Base-by-base conservation (phyloP, 2,329 filamentous ascomycete genomes). In the Epichloe sibirici region DNA sequence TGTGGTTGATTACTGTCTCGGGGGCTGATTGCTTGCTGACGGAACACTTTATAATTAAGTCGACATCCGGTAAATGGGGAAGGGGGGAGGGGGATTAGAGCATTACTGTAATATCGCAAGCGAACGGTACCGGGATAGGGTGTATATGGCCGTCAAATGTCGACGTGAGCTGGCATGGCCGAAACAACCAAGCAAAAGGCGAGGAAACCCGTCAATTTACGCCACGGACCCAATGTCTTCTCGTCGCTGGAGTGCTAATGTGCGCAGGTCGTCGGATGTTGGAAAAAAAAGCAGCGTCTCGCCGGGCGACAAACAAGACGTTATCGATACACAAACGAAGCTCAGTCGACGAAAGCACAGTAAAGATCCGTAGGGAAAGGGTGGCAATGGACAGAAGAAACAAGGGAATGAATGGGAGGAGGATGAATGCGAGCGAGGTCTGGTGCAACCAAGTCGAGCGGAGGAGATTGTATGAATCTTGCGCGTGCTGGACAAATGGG, bases 191-290 rank as follows among this genome's bases (percentile, higher is more conserved):
- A 44, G 43, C 31, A 40, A 31, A 6, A 21, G 23, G 15, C 35
- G 13, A 42, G 35, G 37, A 51, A 48, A 35, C 12, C 44, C 6
- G 52, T 42, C 44, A 25, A 44, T 38, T 13, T 12, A 15, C 35
- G 52, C 44, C 52, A 47, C 43, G 17, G 21, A 48, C n/a, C 35
- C 28, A 47, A 50, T 35, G 42, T 43, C 43, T 39, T 51, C 31
- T 17, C 12, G 25, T 39, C 28, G 39, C 31, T 25, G 15, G 17
- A 42, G 43, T 39, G 31, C 38, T 37, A 9, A 8, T 31, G 38
- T 9, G 13, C 34, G 12, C 49, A 15, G 38, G 25, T 45, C 28
- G 37, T 35, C 42, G 34, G 31, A 38, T 31, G 49, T 12, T 15
- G 38, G 17, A 21, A 31, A 35, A 31, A 35, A 46, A 35, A 45